Evolutionary conservation across 805 yeast species (phyloP).

Genomic region (Yarrowia sp.): DNA sequence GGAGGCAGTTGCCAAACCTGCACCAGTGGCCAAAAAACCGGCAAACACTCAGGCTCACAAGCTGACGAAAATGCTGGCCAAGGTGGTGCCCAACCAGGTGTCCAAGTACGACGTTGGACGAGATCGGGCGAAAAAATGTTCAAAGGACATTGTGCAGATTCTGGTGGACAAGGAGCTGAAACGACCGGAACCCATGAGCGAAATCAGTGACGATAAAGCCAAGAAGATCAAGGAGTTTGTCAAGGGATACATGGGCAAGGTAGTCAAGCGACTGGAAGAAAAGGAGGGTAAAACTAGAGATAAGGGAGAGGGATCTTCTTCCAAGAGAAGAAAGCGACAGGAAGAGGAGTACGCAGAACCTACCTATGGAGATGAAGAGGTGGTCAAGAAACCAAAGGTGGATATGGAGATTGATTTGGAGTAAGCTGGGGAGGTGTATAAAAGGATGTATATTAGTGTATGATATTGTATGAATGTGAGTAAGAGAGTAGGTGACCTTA

Average conservation of each 20-base stretch:
- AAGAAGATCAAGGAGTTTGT: constrained; percentile 67
- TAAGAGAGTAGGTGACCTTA: too few relatives aligned
- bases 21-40: neutral
- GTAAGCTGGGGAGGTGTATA: neutral
- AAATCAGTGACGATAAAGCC: constrained; percentile 61
- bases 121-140: constrained; percentile 71
- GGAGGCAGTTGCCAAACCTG: neutral
- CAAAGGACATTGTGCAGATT: constrained; percentile 69
- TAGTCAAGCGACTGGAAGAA: constrained; percentile 25
- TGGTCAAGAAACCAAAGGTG: constrained; percentile 17
- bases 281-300: neutral
- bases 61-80: constrained; percentile 54
- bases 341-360: neutral
- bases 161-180: constrained; percentile 68
- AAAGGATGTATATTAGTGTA: constrained; percentile 9
- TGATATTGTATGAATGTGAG: neutral
- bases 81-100: constrained; percentile 73
- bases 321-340: neutral
- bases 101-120: constrained; percentile 62
- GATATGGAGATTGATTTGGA: constrained; percentile 25
- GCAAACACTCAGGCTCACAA: constrained; percentile 31
- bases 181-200: constrained; percentile 46
- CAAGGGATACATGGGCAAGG: constrained; percentile 38
- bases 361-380: neutral
- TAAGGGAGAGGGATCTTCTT: neutral